A percentile compares a stretch with the other conserved stretches of the same genome.
These are phyloP conservation scores for Apiospora hydei DNA, from an alignment of 2,329 filamentous ascomycete species.

Conservation along the genomic window DNA sequence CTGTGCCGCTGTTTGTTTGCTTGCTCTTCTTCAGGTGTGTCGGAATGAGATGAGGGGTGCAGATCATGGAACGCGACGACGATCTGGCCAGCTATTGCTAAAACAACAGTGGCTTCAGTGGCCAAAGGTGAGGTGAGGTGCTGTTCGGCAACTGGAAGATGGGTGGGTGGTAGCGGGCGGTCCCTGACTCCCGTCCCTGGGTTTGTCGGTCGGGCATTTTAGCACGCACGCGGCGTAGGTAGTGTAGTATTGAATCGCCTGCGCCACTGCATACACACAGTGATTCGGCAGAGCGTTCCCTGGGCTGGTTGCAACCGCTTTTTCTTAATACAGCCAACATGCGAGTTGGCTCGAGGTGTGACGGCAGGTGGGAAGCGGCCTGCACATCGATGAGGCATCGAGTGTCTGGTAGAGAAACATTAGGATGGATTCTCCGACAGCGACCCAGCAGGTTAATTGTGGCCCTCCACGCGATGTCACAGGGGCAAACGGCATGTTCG, in stretches of 20 bases:
- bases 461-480: conserved; percentile 17
- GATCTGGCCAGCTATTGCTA: background rate
- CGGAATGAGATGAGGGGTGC: background rate
- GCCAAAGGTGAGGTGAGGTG: background rate
- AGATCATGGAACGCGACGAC: conserved; percentile 8
- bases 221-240: background rate
- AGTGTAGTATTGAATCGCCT: background rate
- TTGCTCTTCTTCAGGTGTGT: background rate
- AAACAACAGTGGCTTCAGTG: background rate
- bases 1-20: background rate
- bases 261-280: background rate
- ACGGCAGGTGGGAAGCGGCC: conserved; percentile 2
- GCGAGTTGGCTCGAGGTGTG: background rate
- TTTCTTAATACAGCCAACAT: background rate
- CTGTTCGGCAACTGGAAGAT: background rate
- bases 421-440: background rate
- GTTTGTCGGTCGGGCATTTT: background rate
- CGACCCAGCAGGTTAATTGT: background rate
- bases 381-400: background rate
- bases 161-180: too few relatives aligned
- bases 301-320: background rate
- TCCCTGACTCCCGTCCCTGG: too few relatives aligned
- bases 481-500: background rate
- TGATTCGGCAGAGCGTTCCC: background rate
- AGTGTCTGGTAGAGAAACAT: conserved; percentile 13